Base-by-base conservation (phyloP, 768 basidiomycete genomes). In the Naganishia onofrii region DNA sequence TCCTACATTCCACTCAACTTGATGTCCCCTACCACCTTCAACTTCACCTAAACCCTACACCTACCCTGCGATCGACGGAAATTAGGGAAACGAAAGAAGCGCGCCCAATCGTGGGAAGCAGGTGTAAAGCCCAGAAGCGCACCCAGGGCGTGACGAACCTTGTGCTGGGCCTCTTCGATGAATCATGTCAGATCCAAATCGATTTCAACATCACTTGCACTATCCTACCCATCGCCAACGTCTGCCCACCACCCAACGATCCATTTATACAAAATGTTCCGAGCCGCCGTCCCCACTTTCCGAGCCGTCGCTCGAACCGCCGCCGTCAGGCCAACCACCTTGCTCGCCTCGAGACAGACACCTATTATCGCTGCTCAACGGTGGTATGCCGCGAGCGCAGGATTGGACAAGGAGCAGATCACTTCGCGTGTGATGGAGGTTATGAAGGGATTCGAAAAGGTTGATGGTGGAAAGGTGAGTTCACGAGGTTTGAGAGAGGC, bases 361-460 rank as follows among this genome's bases (percentile, higher is more conserved):
- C 46, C 65, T 44, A 57, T 56, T 12, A 17, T 46, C 65, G 44
- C 70, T 28, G 53, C 51, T 34, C 26, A 65, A 42, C 34, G 80
- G 72, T 60, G 55, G 70, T 92, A 88, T 83, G 88, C 91, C 3
- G 86, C 89, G 38, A 86, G 85, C 28, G 85, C 86, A 31, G 86
- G 85, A 44, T 85, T 93, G 71, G 85, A 87, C 64, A 85, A 85
- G 79, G 86, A 88, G 54, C 84, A 84, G 74, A 90, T 96, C 76
- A 84, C 88, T 78, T 80, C 84, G 75, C 87, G 93, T 74, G 86
- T 96, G 63, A 78, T 91, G 70, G 90, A 92, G 70, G 88, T 93
- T 56, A 82, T 96, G 80, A 90, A 90, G 84, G 87, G 87, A 26
- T 94, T 92, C 80, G 93, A 94, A 81, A 93, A 93, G 83, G 90